Evolutionary conservation across 2,329 filamentous ascomycete genomes (phyloP), one percentile per base, ranked within the genome.

Genomic region (Zopfia rhizophila): DNA sequence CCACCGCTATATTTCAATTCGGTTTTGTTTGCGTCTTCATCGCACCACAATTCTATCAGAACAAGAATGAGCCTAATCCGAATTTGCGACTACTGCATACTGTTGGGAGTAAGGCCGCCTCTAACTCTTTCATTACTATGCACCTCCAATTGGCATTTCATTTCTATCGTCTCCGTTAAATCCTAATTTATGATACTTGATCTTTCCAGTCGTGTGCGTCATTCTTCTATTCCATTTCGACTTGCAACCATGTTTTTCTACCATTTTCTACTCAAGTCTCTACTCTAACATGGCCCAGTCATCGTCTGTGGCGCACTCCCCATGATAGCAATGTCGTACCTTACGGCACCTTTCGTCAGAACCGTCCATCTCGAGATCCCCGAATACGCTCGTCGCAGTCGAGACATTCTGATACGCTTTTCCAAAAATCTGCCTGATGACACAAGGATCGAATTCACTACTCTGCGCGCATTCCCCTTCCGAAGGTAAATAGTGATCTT

Each of bases 271-370:
- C 24, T 8, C n/a, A 27, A 27, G n/a, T n/a, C 24, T 8, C n/a
- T 27, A 8, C 7, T 14, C 45, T 51, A 41, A 58, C 38, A 37
- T 4, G 8, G 7, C 4, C 1, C 35, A 72, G 68, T 70, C 7
- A 60, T 59, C 29, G 23, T 63, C 32, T 50, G 69, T 3, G 57
- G 62, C 23, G 59, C 61, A 3, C 55, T 72, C 16, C 69, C 69
- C 3, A 64, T 68, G 10, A 16, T 66, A 17, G 54, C 66, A 6
- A 54, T 72, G 37, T 61, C 64, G 31, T 68, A 66, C 48, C 45
- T 68, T 7, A 72, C 70, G 6, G 60, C 69, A 1, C 70, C 70
- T n/a, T 73, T 69, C 31, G 65, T 66, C 6, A 63, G 65, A 39
- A 53, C 56, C 42, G 53, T 73, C 28, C 61, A 56, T 40, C 56